These are phyloP conservation scores for Pseudogymnoascus sp. DNA, from an alignment of 2,329 filamentous ascomycete genomes.

Conservation along the genomic window DNA sequence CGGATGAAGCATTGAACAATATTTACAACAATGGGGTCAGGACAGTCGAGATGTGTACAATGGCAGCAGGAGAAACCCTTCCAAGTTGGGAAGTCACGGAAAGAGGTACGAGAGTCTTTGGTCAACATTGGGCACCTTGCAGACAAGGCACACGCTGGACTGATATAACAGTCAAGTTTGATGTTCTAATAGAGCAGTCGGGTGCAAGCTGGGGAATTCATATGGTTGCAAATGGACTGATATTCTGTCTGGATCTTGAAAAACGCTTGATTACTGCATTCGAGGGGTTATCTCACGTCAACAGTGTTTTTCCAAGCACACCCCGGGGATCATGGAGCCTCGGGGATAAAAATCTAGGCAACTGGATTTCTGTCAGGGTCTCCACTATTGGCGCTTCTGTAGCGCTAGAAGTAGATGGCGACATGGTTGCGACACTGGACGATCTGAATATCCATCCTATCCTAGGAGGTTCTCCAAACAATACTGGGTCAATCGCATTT, in stretches of 20 bases:
- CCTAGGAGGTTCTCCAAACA: slow-evolving; percentile 17
- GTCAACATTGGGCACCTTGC: slow-evolving; percentile 21
- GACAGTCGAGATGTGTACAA: slow-evolving; percentile 19
- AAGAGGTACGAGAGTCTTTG: slow-evolving; percentile 14
- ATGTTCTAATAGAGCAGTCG: slow-evolving; percentile 15
- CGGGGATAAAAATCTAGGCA: slow-evolving; percentile 2
- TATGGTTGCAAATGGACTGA: slow-evolving; percentile 21
- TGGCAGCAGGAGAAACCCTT: slow-evolving; percentile 17
- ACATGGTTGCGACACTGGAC: slow-evolving; percentile 9
- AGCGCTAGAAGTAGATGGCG: slow-evolving; percentile 10
- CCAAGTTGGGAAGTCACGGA: slow-evolving; percentile 19
- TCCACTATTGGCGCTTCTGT: slow-evolving; percentile 10
- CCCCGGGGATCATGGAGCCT: slow-evolving; percentile 14
- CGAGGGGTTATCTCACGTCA: slow-evolving; percentile 16
- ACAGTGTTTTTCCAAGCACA: slow-evolving; percentile 17
- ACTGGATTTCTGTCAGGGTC: slow-evolving; percentile 14
- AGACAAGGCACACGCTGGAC: slow-evolving; percentile 18
- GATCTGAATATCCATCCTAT: slow-evolving; percentile 16
- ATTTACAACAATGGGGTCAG: slow-evolving; percentile 19
- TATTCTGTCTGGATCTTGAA: slow-evolving; percentile 15
- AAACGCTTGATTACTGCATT: slow-evolving; percentile 15
- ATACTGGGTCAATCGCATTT: slow-evolving; percentile 19
- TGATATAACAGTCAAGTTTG: slow-evolving; percentile 15
- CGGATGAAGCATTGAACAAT: slow-evolving; percentile 17
- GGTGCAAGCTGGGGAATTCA: slow-evolving; percentile 20